Conservation (phyloP, 164 flowering plant species). For the Euptelea pleiosperma region DNA sequence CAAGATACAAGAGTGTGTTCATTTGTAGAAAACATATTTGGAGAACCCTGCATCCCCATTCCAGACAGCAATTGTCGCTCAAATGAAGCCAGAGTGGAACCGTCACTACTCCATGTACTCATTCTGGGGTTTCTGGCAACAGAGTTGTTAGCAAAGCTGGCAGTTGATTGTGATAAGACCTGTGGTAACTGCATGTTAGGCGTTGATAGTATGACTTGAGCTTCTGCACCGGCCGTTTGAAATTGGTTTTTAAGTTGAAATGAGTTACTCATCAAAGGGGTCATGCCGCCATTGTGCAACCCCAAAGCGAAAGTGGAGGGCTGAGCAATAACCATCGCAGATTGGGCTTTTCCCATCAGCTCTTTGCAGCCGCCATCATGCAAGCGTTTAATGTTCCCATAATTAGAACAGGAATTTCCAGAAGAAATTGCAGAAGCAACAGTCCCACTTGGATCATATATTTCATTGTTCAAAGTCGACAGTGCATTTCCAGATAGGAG, state of each 20-base stretch:
- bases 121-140: slow-evolving; percentile 23
- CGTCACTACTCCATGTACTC: slow-evolving; percentile 32
- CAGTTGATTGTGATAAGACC: slow-evolving; percentile 13
- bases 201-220: slow-evolving; percentile 22
- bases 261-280: slow-evolving; percentile 10
- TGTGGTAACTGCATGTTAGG: slow-evolving; percentile 24
- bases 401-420: slow-evolving; percentile 21
- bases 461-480: slow-evolving; percentile 21
- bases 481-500: slow-evolving; percentile 16
- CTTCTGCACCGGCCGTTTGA: slow-evolving; percentile 13
- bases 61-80: slow-evolving; percentile 35
- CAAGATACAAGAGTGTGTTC: slow-evolving; percentile 12
- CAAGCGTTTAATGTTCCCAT: slow-evolving; percentile 17
- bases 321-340: slow-evolving; percentile 14
- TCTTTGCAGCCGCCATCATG: slow-evolving; percentile 19
- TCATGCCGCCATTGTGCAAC: slow-evolving; percentile 13
- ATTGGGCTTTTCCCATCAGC: slow-evolving; percentile 19
- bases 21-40: slow-evolving; percentile 18
- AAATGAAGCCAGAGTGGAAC: slow-evolving; percentile 34
- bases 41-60: slow-evolving; percentile 18
- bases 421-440: slow-evolving; percentile 34
- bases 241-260: slow-evolving; percentile 15
- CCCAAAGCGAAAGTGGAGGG: slow-evolving; percentile 17
- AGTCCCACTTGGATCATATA: slow-evolving; percentile 25
- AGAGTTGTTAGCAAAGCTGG: slow-evolving; percentile 11